Conservation (phyloP, 2,329 filamentous ascomycete species). For the Ascochyta clinopodiicola region DNA sequence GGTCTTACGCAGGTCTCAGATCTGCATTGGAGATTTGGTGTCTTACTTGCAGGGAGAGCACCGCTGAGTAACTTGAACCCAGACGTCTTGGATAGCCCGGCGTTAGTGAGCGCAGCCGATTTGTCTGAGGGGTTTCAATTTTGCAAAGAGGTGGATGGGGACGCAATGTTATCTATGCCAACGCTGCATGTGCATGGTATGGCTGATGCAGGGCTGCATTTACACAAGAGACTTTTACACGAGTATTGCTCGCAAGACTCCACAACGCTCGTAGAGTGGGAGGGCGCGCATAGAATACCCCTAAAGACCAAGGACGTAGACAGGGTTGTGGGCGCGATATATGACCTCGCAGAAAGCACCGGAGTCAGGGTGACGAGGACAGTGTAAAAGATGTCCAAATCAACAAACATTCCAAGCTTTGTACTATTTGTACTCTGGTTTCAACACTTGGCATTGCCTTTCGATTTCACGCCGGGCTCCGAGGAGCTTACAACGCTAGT, state of each 20-base stretch:
- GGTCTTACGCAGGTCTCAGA: conserved; percentile 35
- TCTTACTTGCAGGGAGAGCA: conserved; percentile 67
- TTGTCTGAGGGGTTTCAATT: conserved; percentile 54
- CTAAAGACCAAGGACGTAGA: conserved; percentile 72
- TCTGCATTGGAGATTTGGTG: conserved; percentile 63
- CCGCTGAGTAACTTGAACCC: conserved; percentile 64
- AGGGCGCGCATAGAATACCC: conserved; percentile 73
- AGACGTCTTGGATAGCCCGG: conserved; percentile 40
- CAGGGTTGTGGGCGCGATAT: conserved; percentile 59
- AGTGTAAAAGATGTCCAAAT: conserved; percentile 21
- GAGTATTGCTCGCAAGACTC: conserved; percentile 65
- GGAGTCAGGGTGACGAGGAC: conserved; percentile 49
- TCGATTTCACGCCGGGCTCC: neutral
- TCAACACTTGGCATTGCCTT: neutral
- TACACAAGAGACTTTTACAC: conserved; percentile 63
- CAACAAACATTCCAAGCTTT: neutral
- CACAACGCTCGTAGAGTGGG: conserved; percentile 71
- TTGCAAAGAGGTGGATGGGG: conserved; percentile 46
- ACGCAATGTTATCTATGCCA: conserved; percentile 61
- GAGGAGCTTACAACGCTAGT: neutral
- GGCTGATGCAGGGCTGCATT: conserved; percentile 64
- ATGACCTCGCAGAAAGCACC: conserved; percentile 59
- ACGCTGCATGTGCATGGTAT: conserved; percentile 74
- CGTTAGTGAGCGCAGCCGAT: conserved; percentile 50
- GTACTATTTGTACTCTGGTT: neutral